Evolutionary conservation across 2,329 filamentous ascomycete species (phyloP).

Genomic region (Alternaria ventricosa): DNA sequence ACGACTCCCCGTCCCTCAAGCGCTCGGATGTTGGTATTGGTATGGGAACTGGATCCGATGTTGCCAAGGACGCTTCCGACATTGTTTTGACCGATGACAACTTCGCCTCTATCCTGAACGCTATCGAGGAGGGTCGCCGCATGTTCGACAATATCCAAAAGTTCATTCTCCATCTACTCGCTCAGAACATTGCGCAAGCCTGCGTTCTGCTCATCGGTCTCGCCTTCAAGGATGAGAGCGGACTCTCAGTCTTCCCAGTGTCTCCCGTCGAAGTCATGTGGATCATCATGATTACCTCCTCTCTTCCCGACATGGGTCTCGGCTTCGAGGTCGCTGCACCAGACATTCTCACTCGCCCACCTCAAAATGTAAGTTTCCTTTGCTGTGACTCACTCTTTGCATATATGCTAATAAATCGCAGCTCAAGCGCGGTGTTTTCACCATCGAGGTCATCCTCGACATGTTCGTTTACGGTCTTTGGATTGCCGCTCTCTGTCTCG

Average conservation of each 20-base stretch:
- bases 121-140: conserved; percentile 54
- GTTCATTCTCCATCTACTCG: conserved; percentile 43
- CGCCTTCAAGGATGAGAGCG: conserved; percentile 40
- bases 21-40: conserved; percentile 55
- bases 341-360: conserved; percentile 35
- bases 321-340: conserved; percentile 44
- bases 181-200: conserved; percentile 44
- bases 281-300: conserved; percentile 50
- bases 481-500: conserved; percentile 43
- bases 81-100: conserved; percentile 56
- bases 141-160: conserved; percentile 58
- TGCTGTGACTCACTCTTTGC: not conserved
- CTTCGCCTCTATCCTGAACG: conserved; percentile 54
- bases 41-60: conserved; percentile 55
- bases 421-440: conserved; percentile 43
- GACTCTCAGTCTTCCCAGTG: conserved; percentile 46
- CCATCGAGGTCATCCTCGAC: conserved; percentile 42
- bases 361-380: conserved; percentile 13
- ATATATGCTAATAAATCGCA: conserved; percentile 16
- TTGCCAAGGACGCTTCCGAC: conserved; percentile 54
- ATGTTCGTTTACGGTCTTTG: conserved; percentile 47
- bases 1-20: conserved; percentile 55
- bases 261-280: conserved; percentile 48
- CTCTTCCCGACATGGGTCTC: conserved; percentile 45
- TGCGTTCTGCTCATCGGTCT: conserved; percentile 45